Base-by-base conservation (phyloP, 306 rosid genomes). In the Cucumis hystrix region DNA sequence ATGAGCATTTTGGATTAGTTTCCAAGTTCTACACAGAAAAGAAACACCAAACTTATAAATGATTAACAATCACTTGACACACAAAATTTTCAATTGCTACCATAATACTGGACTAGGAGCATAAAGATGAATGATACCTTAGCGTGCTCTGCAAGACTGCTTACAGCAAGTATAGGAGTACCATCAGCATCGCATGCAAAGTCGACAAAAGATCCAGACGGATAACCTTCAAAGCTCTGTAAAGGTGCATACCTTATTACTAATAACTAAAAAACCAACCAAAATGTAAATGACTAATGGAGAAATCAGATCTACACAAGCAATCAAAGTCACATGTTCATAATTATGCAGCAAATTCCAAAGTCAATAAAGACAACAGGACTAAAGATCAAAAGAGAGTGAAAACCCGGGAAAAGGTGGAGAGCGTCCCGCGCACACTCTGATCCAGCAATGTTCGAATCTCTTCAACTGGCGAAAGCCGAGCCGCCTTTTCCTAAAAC, bases 151-250 rank as follows among this genome's bases (percentile, higher is more conserved):
- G 98, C 97, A 77, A 95, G 83, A 86, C 83, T 87, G 90, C 97
- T 92, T 77, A 95, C 85, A 60, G 97, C 97, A 83, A 95, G 82
- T 86, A 95, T 88, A 69, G 92, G 97, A 85, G 83, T 87, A 70
- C 98, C 98, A 85, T 90, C 84, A 51, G 88, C 88, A 83, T 89
- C 97, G 60, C 90, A 87, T 23, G 96, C 97, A 80, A 89, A 92
- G 86, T 95, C 98, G 81, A 92, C 91, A 89, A 92, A 77, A 60
- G 98, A 90, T 54, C 96, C 98, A 64, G 98, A 91, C 10, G 98
- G 96, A 88, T 92, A 92, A 74, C 93, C 96, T 57, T 87, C 95
- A 45, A 83, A 35, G 78, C 87, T 89, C 98, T 95, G 91, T 82
- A 59, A 21, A 74, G 72, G 23, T 80, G 81, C 40, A 51, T 8